phyloP scores from a whole-genome alignment of 1,139 yeast species.

The Magnusiomyces ingens region DNA sequence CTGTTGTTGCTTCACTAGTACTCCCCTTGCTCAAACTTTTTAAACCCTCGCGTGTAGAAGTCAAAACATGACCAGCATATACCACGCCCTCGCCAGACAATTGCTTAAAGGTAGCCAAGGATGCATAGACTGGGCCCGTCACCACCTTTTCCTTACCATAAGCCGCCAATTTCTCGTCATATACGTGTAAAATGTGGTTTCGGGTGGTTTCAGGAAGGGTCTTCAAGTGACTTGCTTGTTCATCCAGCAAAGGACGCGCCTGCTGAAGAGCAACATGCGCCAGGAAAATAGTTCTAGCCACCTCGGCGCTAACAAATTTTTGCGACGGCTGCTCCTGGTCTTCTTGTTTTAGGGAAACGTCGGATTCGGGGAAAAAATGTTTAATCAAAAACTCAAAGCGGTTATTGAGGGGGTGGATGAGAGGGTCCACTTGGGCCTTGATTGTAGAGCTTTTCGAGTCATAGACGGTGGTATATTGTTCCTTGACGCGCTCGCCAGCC shows the following conservation, averaged over 20 bases:
- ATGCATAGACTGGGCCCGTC: slow-evolving; percentile 19
- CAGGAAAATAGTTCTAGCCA: slow-evolving; percentile 30
- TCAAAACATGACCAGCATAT: slow-evolving; percentile 16
- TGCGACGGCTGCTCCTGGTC: slow-evolving; percentile 31
- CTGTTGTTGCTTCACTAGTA: background rate
- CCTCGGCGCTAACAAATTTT: slow-evolving; percentile 19
- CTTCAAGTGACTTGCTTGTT: slow-evolving; percentile 23
- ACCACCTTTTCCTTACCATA: slow-evolving; percentile 20
- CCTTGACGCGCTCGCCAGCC: slow-evolving; percentile 29
- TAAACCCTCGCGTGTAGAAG: background rate
- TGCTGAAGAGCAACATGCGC: slow-evolving; percentile 30
- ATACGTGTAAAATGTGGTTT: slow-evolving; percentile 26
- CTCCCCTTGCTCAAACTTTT: background rate
- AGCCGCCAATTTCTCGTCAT: slow-evolving; percentile 25
- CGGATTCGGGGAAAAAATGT: slow-evolving; percentile 42
- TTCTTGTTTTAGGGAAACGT: slow-evolving; percentile 20
- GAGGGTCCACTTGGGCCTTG: slow-evolving; percentile 55
- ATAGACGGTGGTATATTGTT: slow-evolving; percentile 34
- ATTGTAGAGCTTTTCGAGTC: slow-evolving; percentile 56
- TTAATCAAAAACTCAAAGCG: slow-evolving; percentile 43
- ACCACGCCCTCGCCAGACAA: slow-evolving; percentile 19
- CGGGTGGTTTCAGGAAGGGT: slow-evolving; percentile 24
- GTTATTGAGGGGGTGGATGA: slow-evolving; percentile 54
- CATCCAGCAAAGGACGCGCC: slow-evolving; percentile 30
- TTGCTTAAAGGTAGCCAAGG: slow-evolving; percentile 20